Conservation (phyloP, 2,329 filamentous ascomycete genomes). For the Orbilia quercus region DNA sequence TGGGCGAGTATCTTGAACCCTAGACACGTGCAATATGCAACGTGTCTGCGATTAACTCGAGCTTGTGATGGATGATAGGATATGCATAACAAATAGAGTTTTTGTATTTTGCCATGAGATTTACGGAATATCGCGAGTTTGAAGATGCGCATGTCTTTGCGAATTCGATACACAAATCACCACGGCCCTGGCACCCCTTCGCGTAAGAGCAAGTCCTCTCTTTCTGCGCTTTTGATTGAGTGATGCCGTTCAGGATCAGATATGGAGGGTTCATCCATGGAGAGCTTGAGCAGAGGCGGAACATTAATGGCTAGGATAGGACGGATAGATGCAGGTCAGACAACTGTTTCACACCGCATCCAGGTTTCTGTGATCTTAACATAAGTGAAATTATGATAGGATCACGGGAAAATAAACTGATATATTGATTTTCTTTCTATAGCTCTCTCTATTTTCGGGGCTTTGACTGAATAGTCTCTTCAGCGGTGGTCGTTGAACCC, state of each 20-base stretch:
- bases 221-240: neutral
- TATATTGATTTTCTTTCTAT: too few species aligned
- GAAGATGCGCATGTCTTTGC: slow-evolving; percentile 9
- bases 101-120: slow-evolving; percentile 6
- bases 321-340: slow-evolving; percentile 42
- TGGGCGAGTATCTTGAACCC: slow-evolving; percentile 17
- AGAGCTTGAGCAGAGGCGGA: slow-evolving; percentile 1
- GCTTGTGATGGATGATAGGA: neutral
- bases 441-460: too few species aligned
- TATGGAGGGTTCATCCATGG: slow-evolving; percentile 1
- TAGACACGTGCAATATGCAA: slow-evolving; percentile 18
- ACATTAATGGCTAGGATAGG: slow-evolving; percentile 10
- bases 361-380: slow-evolving; percentile 21
- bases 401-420: too few species aligned
- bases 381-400: slow-evolving; percentile 4
- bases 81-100: neutral
- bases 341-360: slow-evolving; percentile 36
- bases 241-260: too few species aligned
- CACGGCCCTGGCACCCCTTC: too few species aligned
- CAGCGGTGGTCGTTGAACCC: slow-evolving; percentile 10
- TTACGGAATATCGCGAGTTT: slow-evolving; percentile 30
- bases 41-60: slow-evolving; percentile 3
- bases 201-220: too few species aligned
- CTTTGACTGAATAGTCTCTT: slow-evolving; percentile 2
- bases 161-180: neutral